Evolutionary conservation across 768 basidiomycete species (phyloP), one percentile per base, ranked within the genome.

Genomic region (Strobilomyces dryophilus): DNA sequence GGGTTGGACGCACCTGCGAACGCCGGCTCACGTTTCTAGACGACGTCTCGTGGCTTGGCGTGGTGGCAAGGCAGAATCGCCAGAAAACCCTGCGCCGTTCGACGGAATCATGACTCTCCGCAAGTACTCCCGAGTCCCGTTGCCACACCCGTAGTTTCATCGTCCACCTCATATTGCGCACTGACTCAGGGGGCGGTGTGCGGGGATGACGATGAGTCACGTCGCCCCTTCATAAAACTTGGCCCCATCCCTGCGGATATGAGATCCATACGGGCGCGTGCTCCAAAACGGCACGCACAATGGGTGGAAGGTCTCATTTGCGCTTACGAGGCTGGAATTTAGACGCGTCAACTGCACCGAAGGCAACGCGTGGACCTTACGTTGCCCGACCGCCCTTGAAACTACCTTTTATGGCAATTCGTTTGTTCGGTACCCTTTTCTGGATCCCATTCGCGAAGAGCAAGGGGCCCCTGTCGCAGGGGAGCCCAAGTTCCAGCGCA

Each of bases 341-440:
- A 58, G 35, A 71, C 54, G 66, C 66, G 66, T 66, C 59, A 65
- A 4, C 36, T 17, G n/a, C n/a, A 18, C 59, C 63, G 59, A 67
- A 62, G 62, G 27, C 50, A 42, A 58, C 49, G 52, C 42, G 60
- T 63, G 53, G 60, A 47, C 47, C 59, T 68, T 71, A 69, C 68
- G 68, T 69, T 59, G 60, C 36, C 58, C 57, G 59, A 53, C 63
- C 69, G 56, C 58, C 68, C 68, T 69, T 69, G 69, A 69, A 69
- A 69, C 66, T 69, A 49, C 68, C 69, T 56, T 8, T 62, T 69
- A 64, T 56, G 66, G 68, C 54, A 71, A 71, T 67, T 52, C 67
- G 68, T 69, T 69, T 69, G 69, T 69, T 71, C 51, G 56, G 46
- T 71, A 14, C 44, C 68, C 66, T 57, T 69, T 71, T 69, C 62